Evolutionary conservation across 768 basidiomycete genomes (phyloP).

Genomic region (Suillus sp.): DNA sequence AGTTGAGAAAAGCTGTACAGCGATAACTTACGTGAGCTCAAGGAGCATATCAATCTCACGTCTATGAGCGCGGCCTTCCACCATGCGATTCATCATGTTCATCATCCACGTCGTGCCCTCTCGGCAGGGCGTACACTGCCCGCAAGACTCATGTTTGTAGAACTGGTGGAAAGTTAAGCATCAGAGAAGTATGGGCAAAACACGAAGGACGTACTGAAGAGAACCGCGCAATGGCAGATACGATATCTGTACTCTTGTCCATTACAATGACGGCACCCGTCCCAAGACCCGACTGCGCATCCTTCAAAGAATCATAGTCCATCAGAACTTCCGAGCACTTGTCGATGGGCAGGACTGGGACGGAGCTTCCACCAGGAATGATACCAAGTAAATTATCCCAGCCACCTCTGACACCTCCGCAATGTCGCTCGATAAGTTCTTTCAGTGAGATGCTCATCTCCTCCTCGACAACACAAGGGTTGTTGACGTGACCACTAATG

Average conservation of each 20-base stretch:
- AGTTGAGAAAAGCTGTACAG: background rate
- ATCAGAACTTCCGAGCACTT: conserved; percentile 89
- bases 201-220: conserved; percentile 49
- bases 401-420: conserved; percentile 90
- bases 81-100: conserved; percentile 99
- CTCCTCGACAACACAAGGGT: conserved; percentile 97
- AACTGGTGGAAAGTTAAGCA: conserved; percentile 50
- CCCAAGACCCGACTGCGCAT: conserved; percentile 93
- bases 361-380: conserved; percentile 92
- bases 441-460: conserved; percentile 98
- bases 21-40: conserved; percentile 75
- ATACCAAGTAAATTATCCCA: conserved; percentile 99
- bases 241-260: conserved; percentile 96
- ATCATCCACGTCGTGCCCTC: conserved; percentile 99
- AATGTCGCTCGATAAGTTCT: conserved; percentile 95
- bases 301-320: conserved; percentile 98
- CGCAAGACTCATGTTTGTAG: conserved; percentile 98
- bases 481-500: conserved; percentile 96
- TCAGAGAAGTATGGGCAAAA: conserved; percentile 10
- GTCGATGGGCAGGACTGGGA: conserved; percentile 86
- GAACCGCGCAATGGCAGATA: conserved; percentile 93
- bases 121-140: conserved; percentile 93
- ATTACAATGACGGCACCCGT: conserved; percentile 99
- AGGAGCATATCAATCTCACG: conserved; percentile 99
- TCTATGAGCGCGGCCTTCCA: conserved; percentile 84